These are phyloP conservation scores for Letharia lupina DNA, from an alignment of 495 filamentous ascomycete genomes.

Conservation along the genomic window DNA sequence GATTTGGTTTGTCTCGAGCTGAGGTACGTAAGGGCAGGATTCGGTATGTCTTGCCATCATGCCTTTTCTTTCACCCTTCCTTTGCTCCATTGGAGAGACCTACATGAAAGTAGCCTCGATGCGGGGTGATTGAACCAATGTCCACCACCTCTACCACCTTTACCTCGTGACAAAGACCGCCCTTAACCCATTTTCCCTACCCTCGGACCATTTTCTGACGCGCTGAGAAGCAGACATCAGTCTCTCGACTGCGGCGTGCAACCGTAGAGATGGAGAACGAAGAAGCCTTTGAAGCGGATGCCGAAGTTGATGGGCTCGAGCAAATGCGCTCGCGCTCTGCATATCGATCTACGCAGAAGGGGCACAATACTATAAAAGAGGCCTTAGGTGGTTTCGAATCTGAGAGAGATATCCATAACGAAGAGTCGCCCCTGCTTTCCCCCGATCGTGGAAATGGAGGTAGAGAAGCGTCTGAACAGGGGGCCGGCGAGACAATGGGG, in stretches of 20 bases:
- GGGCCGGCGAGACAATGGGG: conserved; percentile 15
- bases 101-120: neutral
- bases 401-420: conserved; percentile 19
- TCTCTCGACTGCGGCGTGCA: neutral
- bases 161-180: neutral
- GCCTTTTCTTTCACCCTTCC: neutral
- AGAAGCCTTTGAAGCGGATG: conserved; percentile 26
- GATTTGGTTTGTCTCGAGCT: neutral
- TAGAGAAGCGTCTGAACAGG: conserved; percentile 16
- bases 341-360: conserved; percentile 14
- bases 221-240: neutral
- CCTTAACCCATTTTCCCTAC: neutral
- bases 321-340: conserved; percentile 11
- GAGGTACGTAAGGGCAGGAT: neutral
- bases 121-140: neutral
- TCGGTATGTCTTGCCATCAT: neutral
- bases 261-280: conserved; percentile 11
- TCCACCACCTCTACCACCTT: neutral
- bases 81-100: neutral
- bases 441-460: conserved; percentile 6
- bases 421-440: conserved; percentile 36
- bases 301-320: conserved; percentile 37
- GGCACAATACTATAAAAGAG: conserved; percentile 11
- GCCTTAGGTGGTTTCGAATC: conserved; percentile 13
- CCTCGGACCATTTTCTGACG: neutral